A percentile compares a stretch with the other conserved stretches of the same genome.
Conservation (phyloP, 2,329 filamentous ascomycete genomes). For the Apiospora kogelbergensis region DNA sequence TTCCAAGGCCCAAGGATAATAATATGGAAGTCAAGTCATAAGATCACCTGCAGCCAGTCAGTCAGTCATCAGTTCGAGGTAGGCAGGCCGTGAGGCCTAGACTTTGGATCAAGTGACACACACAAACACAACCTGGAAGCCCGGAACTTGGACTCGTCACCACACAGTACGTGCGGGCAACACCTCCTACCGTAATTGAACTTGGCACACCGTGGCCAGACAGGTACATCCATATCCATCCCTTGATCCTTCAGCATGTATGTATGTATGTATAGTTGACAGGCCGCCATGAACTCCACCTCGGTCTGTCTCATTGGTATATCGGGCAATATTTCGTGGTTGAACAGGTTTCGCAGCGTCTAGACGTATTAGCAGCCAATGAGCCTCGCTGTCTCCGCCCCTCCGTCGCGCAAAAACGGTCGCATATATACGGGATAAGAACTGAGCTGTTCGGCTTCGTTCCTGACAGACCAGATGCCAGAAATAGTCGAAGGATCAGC, state of each 20-base stretch:
- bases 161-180: neutral
- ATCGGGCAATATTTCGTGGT: neutral
- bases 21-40: neutral
- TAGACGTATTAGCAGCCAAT: too few relatives aligned
- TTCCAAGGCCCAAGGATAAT: neutral
- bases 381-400: too few relatives aligned
- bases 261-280: neutral
- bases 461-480: neutral
- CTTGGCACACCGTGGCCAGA: neutral
- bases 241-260: neutral
- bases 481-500: constrained; percentile 2
- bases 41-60: neutral
- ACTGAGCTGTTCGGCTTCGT: neutral
- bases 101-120: constrained; percentile 6
- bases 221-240: neutral
- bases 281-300: neutral
- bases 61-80: neutral
- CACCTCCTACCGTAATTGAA: neutral
- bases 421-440: neutral
- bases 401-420: neutral
- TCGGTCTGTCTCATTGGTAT: neutral
- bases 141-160: neutral
- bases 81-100: neutral
- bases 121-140: neutral
- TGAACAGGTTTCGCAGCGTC: neutral